A percentile compares a stretch with the other conserved stretches of the same genome.
These are phyloP conservation scores for Podila horticola DNA, from an alignment of 192 early-diverging fungal species.

Conservation along the genomic window DNA sequence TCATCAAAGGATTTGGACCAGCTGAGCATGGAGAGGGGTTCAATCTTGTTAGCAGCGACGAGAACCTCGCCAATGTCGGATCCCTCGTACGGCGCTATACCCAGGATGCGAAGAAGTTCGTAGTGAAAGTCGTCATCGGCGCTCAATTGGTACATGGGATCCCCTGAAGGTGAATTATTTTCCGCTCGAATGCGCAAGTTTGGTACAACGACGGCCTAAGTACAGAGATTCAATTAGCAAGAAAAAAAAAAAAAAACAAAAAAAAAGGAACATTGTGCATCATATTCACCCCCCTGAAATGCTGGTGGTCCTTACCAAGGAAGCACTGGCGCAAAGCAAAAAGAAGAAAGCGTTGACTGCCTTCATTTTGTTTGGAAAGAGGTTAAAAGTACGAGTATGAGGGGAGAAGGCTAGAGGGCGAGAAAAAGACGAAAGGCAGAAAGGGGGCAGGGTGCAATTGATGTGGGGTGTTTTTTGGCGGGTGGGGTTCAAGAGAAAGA, in stretches of 20 bases:
- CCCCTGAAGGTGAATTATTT: slow-evolving; percentile 16
- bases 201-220: slow-evolving; percentile 24
- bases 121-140: slow-evolving; percentile 23
- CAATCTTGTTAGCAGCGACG: slow-evolving; percentile 23
- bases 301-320: slow-evolving; percentile 19
- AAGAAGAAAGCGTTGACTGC: slow-evolving; percentile 21
- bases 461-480: slow-evolving; percentile 17
- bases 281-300: slow-evolving; percentile 7
- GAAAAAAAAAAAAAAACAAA: not conserved
- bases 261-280: slow-evolving; percentile 10
- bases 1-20: slow-evolving; percentile 24
- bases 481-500: slow-evolving; percentile 17
- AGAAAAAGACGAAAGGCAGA: slow-evolving; percentile 17
- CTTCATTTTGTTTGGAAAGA: slow-evolving; percentile 22
- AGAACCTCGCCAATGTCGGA: slow-evolving; percentile 32
- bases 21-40: slow-evolving; percentile 10
- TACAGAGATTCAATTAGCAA: slow-evolving; percentile 12
- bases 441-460: slow-evolving; percentile 16
- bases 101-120: slow-evolving; percentile 25
- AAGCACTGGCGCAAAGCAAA: slow-evolving; percentile 28
- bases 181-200: slow-evolving; percentile 24
- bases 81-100: slow-evolving; percentile 23
- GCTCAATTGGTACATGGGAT: slow-evolving; percentile 27
- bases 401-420: slow-evolving; percentile 3
- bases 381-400: slow-evolving; percentile 20